These are phyloP conservation scores for Staphylotrichum tortipilum DNA, from an alignment of 495 filamentous ascomycete species.

Conservation along the genomic window DNA sequence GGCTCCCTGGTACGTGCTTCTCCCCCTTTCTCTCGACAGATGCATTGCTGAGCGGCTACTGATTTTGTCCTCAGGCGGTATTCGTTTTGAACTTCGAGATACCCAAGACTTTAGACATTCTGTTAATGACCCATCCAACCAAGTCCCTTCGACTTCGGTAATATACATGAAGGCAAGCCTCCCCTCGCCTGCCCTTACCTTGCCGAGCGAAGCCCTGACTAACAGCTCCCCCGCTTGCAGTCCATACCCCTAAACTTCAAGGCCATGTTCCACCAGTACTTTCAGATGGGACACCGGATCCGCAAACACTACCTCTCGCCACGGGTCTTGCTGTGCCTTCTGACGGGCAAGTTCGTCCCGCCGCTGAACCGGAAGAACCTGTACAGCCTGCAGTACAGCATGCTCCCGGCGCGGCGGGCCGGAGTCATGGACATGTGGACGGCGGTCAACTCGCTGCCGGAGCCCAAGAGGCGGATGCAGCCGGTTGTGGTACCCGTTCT, in stretches of 20 bases:
- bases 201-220: not conserved
- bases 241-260: constrained; percentile 82
- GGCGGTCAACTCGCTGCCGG: constrained; percentile 51
- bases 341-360: constrained; percentile 81
- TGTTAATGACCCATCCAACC: constrained; percentile 25
- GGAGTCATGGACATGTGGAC: constrained; percentile 81
- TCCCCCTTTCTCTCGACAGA: constrained; percentile 1
- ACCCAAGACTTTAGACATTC: constrained; percentile 43
- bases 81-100: constrained; percentile 84
- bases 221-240: constrained; percentile 33
- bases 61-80: constrained; percentile 52
- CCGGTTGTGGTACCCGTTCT: constrained; percentile 16
- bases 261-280: constrained; percentile 94
- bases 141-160: constrained; percentile 53
- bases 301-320: constrained; percentile 92
- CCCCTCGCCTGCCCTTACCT: not conserved
- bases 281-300: constrained; percentile 84
- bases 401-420: constrained; percentile 77
- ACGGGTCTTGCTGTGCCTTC: constrained; percentile 73
- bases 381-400: constrained; percentile 96
- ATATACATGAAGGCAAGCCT: constrained; percentile 65
- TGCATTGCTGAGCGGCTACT: not conserved
- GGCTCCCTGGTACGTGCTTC: constrained; percentile 78
- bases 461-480: constrained; percentile 26
- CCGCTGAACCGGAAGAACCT: constrained; percentile 90